These are phyloP conservation scores for Globisporangium echinulatum DNA, from an alignment of 352 stramenopile species.

Conservation along the genomic window DNA sequence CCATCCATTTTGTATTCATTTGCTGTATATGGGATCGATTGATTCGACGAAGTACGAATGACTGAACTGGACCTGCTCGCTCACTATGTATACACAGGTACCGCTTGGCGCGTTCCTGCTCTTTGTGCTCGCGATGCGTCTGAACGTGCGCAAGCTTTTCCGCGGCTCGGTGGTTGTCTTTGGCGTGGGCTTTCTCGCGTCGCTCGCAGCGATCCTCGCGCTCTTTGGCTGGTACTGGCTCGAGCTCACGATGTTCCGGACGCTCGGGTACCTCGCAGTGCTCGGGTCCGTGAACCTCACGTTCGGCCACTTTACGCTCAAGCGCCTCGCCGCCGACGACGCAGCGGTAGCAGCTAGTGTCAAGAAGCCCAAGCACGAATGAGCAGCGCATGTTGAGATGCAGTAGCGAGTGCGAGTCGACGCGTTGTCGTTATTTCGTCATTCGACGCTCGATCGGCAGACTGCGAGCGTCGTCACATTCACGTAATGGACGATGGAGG, in stretches of 20 bases:
- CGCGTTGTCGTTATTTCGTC: no score
- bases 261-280: conserved; percentile 63
- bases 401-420: not conserved
- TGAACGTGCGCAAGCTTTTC: conserved; percentile 73
- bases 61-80: not conserved
- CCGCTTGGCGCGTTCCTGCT: conserved; percentile 57
- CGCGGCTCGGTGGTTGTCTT: conserved; percentile 56
- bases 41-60: no score
- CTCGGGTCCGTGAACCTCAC: conserved; percentile 48
- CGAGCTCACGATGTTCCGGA: conserved; percentile 85
- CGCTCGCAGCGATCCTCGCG: conserved; percentile 60
- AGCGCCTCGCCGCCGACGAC: conserved; percentile 44
- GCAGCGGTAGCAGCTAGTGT: conserved; percentile 12
- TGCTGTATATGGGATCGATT: not conserved
- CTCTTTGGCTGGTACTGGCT: conserved; percentile 87
- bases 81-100: conserved; percentile 6
- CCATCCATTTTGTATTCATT: not conserved
- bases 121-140: conserved; percentile 46
- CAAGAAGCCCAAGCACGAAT: conserved; percentile 66
- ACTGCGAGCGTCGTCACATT: no score
- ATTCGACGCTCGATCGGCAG: no score
- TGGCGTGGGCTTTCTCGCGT: conserved; percentile 65
- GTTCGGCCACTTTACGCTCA: conserved; percentile 75
- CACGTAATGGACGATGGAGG: no score
- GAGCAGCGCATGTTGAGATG: not conserved